Evolutionary conservation across 768 basidiomycete genomes (phyloP), one percentile per base, ranked within the genome.

Genomic region (Hydnum rufescens): DNA sequence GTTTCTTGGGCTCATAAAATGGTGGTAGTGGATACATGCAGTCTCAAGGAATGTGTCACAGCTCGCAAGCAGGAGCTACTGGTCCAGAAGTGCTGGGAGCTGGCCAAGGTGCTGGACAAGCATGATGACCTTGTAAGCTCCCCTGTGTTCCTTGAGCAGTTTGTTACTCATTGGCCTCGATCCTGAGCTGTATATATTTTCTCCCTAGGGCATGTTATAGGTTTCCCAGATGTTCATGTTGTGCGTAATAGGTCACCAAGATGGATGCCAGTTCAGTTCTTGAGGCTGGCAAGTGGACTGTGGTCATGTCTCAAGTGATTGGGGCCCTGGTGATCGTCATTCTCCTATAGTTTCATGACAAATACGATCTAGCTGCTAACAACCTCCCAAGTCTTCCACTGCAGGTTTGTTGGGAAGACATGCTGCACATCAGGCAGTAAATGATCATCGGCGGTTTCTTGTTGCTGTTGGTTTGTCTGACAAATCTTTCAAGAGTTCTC

Each of bases 81-180:
- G n/a, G 64, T 65, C 49, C 68, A 75, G 58, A 77, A 74, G 62
- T 78, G 81, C 63, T 60, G 60, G 16, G 68, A 80, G 56, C 62
- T 88, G 58, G 74, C 76, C 57, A 61, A 63, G 3, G 71, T 84
- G 26, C 61, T 76, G 54, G 74, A 80, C 53, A 69, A 61, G 57
- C 86, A 88, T 66, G 86, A 89, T 62, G 71, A 73, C 58, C 63
- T 82, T 66, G 86, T 87, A 62, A 60, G 84, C 73, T 51, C 26
- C 42, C 23, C 2, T 3, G 29, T 56, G 5, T 4, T 29, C 42
- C 28, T 93, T 65, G 81, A 90, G 57, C 70, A 80, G 54, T 92
- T 82, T 61, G 74, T 77, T 2, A 77, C 74, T 25, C 70, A 65
- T 89, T 32, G 71, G 70, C 19, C 95, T 78, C 63, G 74, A 92